phyloP scores from a whole-genome alignment of 2,329 filamentous ascomycete species.

The Apiospora sp. region DNA sequence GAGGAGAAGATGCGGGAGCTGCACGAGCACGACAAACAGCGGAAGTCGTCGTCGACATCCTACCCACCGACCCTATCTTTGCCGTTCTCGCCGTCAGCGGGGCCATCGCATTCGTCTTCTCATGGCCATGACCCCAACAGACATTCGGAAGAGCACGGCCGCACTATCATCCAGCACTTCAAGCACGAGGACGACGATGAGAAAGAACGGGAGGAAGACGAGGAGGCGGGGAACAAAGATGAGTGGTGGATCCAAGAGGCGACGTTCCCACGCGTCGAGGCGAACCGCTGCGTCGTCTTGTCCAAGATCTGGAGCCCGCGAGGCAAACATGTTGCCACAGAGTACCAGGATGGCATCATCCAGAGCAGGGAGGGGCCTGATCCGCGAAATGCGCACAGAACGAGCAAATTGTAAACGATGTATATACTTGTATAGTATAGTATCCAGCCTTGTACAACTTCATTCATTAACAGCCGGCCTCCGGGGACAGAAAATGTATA shows the following conservation, averaged over 20 bases:
- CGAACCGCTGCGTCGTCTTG: slow-evolving; percentile 56
- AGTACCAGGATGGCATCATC: slow-evolving; percentile 61
- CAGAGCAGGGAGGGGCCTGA: slow-evolving; percentile 38
- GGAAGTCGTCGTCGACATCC: neutral
- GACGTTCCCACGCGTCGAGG: slow-evolving; percentile 55
- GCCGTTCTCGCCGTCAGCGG: neutral
- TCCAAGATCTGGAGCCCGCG: slow-evolving; percentile 62
- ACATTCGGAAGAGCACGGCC: neutral
- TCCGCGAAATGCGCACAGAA: neutral
- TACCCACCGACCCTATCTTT: neutral
- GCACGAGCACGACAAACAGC: neutral
- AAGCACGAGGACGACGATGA: neutral
- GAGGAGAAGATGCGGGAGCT: neutral
- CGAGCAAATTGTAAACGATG: neutral
- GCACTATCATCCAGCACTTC: neutral
- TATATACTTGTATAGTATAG: neutral
- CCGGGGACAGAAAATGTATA: too few species aligned
- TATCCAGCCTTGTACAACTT: neutral
- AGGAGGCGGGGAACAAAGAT: slow-evolving; percentile 35
- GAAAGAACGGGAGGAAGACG: neutral
- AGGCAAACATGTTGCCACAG: slow-evolving; percentile 61
- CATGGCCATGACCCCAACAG: neutral
- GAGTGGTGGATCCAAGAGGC: slow-evolving; percentile 64
- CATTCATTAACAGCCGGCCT: neutral
- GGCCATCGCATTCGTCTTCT: neutral